A percentile compares a stretch with the other conserved stretches of the same genome.
Conservation (phyloP, 2,329 filamentous ascomycete genomes). For the Bipolaris zeicola region DNA sequence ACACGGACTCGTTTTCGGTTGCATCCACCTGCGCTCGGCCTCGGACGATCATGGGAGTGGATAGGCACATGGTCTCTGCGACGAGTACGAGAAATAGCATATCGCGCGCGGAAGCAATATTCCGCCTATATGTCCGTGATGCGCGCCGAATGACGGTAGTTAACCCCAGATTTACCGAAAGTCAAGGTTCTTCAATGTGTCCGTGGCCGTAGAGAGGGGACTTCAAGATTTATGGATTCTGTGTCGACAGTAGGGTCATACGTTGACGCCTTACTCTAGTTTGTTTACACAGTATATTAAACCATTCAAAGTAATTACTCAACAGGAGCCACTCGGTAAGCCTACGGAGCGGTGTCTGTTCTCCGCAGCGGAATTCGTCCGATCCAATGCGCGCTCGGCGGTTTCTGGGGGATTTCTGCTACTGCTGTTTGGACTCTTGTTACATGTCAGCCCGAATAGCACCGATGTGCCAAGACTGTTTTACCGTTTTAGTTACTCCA, state of each 20-base stretch:
- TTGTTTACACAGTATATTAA: background rate
- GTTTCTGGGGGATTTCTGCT: background rate
- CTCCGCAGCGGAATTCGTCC: background rate
- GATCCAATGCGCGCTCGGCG: background rate
- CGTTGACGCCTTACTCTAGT: background rate
- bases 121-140: background rate
- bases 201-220: background rate
- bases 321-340: background rate
- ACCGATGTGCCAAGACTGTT: background rate
- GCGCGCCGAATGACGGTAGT: background rate
- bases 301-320: background rate
- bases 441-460: background rate
- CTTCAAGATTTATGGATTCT: background rate
- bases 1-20: too few species aligned
- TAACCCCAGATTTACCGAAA: background rate
- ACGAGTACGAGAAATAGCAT: background rate
- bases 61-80: background rate
- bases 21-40: too few species aligned
- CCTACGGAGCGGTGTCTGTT: background rate
- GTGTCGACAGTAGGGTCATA: background rate
- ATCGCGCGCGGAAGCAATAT: background rate
- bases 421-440: background rate
- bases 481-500: background rate
- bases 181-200: background rate
- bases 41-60: background rate